Evolutionary conservation across 202 grass and related monocot genomes (phyloP).

Genomic region (Bolboschoenoplectus hybrid): DNA sequence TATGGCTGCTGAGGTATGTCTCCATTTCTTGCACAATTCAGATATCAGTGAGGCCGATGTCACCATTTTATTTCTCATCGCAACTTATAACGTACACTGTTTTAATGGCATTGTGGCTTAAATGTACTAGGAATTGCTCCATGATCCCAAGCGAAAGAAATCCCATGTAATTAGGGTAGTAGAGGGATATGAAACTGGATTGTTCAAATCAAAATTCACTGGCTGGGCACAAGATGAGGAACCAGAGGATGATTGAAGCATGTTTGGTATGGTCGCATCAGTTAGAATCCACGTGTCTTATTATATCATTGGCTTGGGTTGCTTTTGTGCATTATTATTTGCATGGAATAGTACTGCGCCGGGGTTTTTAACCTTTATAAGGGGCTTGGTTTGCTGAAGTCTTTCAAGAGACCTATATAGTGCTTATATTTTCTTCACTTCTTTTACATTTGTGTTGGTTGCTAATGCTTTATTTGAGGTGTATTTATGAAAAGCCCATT

Average conservation of each 20-base stretch:
- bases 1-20: constrained; percentile 73
- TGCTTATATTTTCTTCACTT: constrained; percentile 24
- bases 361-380: neutral
- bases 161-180: constrained; percentile 71
- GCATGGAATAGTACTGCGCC: neutral
- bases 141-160: constrained; percentile 49
- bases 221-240: constrained; percentile 51
- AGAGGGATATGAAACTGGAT: constrained; percentile 76
- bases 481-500: constrained; percentile 27
- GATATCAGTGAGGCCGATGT: neutral
- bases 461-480: neutral
- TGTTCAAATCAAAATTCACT: constrained; percentile 83
- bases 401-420: constrained; percentile 18
- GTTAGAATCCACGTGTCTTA: neutral
- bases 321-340: constrained; percentile 17
- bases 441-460: neutral
- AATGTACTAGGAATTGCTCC: constrained; percentile 65
- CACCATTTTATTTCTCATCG: neutral
- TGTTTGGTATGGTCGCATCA: neutral
- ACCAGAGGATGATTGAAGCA: constrained; percentile 27
- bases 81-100: neutral
- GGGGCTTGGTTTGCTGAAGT: constrained; percentile 1
- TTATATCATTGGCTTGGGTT: neutral
- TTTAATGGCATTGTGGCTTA: neutral
- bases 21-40: neutral